These are phyloP conservation scores for Boletus coccyginus DNA, from an alignment of 768 basidiomycete genomes.

Conservation along the genomic window DNA sequence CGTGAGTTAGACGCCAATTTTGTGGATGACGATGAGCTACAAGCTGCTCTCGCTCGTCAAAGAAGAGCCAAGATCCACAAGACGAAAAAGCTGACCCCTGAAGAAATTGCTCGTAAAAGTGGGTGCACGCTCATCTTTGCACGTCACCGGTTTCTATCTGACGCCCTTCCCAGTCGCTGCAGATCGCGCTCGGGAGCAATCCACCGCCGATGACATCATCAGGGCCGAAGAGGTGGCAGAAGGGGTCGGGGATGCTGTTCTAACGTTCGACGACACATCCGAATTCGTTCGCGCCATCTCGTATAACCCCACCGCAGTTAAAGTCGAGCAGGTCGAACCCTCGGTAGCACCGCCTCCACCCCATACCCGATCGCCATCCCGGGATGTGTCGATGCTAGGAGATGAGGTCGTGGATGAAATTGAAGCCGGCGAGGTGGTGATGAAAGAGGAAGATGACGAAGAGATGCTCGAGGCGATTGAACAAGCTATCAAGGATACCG, in stretches of 20 bases:
- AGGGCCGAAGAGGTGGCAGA: constrained; percentile 49
- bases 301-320: constrained; percentile 55
- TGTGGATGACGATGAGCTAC: constrained; percentile 97
- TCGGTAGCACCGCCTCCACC: constrained; percentile 23
- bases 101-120: constrained; percentile 81
- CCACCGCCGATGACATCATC: constrained; percentile 36
- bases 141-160: neutral
- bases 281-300: constrained; percentile 91
- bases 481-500: constrained; percentile 60
- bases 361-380: constrained; percentile 40
- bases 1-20: constrained; percentile 84
- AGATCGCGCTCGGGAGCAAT: constrained; percentile 55
- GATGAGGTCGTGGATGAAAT: constrained; percentile 71
- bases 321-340: constrained; percentile 45
- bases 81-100: constrained; percentile 71
- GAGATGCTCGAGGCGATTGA: constrained; percentile 80
- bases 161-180: constrained; percentile 53
- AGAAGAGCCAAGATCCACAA: constrained; percentile 80
- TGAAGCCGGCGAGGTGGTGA: constrained; percentile 76
- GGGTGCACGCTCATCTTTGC: constrained; percentile 23
- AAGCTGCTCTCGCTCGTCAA: constrained; percentile 85
- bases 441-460: constrained; percentile 80
- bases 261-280: constrained; percentile 94
- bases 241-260: constrained; percentile 40
- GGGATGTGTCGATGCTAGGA: constrained; percentile 56